Evolutionary conservation across 148 eudicot species (phyloP).

Genomic region (Rhododendron ferrugineum): DNA sequence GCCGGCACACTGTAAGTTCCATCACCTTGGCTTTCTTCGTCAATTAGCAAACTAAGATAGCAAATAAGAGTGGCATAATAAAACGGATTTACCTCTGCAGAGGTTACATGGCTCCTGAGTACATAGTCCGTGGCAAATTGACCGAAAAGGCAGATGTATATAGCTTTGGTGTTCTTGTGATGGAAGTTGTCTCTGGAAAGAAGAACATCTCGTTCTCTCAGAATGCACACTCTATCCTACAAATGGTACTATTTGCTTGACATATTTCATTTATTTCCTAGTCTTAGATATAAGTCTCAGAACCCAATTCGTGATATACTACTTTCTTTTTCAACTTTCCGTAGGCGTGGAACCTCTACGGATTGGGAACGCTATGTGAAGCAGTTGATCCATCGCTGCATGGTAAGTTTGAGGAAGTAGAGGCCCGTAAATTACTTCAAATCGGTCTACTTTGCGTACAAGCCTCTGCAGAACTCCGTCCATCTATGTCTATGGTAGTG

Average conservation of each 20-base stretch:
- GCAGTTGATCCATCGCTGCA: constrained; percentile 28
- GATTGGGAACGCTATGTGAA: constrained; percentile 23
- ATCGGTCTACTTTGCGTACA: constrained; percentile 44
- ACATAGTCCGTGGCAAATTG: constrained; percentile 37
- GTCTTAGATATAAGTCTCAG: not conserved
- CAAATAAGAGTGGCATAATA: not conserved
- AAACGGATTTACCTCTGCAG: constrained; percentile 14
- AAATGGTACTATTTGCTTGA: constrained; percentile 27
- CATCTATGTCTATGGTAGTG: constrained; percentile 40
- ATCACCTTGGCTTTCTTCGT: not conserved
- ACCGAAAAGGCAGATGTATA: constrained; percentile 58
- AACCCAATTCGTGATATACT: not conserved
- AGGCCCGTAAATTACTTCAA: constrained; percentile 28
- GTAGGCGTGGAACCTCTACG: constrained; percentile 36
- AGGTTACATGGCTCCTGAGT: constrained; percentile 73
- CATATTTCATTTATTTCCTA: not conserved
- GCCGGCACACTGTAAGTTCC: constrained; percentile 60
- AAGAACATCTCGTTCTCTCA: constrained; percentile 25
- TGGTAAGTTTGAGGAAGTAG: constrained; percentile 27
- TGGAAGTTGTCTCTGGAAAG: constrained; percentile 43
- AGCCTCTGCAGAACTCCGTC: constrained; percentile 42
- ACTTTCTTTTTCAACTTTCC: not conserved
- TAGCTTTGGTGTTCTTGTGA: constrained; percentile 47
- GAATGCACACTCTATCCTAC: constrained; percentile 30
- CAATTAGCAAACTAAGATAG: not conserved